These are phyloP conservation scores for Carallia brachiata DNA, from an alignment of 345 rosid species.

Conservation along the genomic window DNA sequence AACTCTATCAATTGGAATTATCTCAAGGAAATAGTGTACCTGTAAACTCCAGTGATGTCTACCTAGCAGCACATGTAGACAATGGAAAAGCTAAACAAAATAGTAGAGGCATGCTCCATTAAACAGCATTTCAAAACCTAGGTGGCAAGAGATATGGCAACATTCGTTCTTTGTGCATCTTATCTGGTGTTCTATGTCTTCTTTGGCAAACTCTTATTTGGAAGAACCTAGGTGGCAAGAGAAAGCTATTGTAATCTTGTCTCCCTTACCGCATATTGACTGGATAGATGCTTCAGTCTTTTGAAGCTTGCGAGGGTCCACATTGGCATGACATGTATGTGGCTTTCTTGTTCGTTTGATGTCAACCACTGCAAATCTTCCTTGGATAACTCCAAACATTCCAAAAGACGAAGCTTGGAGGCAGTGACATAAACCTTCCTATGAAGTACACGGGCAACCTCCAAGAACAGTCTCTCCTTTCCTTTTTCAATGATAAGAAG, in stretches of 20 bases:
- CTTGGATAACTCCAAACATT: conserved; percentile 70
- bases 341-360: conserved; percentile 74
- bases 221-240: no score
- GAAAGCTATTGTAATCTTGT: neutral
- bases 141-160: no score
- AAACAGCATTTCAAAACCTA: no score
- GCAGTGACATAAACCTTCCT: conserved; percentile 67
- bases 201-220: no score
- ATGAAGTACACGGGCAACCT: conserved; percentile 76
- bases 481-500: conserved; percentile 36
- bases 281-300: conserved; percentile 72
- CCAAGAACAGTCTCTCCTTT: conserved; percentile 91
- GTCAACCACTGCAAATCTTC: conserved; percentile 95
- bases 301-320: conserved; percentile 98
- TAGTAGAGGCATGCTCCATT: no score
- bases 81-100: no score
- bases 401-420: conserved; percentile 61
- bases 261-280: conserved; percentile 68
- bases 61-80: no score
- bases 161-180: no score
- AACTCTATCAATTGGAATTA: no score
- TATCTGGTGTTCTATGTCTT: no score
- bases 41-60: no score
- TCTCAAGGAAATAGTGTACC: no score
- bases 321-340: conserved; percentile 90